Conservation (phyloP, 2,329 filamentous ascomycete genomes). For the Rosellinia necatrix region DNA sequence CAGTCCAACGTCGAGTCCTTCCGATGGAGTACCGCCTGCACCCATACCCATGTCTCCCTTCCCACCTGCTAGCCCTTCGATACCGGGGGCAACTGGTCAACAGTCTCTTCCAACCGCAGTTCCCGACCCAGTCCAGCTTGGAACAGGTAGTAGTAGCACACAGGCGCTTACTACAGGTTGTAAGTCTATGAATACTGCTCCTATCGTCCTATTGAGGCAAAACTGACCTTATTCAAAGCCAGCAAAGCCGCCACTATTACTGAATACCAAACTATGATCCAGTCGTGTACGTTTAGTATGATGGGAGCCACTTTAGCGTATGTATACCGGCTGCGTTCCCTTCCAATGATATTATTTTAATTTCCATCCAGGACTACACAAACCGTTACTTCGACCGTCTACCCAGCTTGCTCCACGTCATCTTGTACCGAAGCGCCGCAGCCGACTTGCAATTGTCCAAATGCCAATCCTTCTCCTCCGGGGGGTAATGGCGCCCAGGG, state of each 20-base stretch:
- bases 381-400: constrained; percentile 25
- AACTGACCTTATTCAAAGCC: constrained; percentile 19
- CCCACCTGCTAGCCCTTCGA: constrained; percentile 1
- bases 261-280: constrained; percentile 15
- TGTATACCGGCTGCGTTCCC: background rate
- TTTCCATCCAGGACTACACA: background rate
- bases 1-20: too few species aligned
- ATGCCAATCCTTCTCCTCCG: constrained; percentile 18
- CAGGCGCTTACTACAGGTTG: constrained; percentile 21
- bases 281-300: constrained; percentile 7
- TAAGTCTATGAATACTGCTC: constrained; percentile 18
- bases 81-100: background rate
- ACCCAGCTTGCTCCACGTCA: constrained; percentile 26
- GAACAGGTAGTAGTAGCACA: constrained; percentile 2
- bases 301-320: constrained; percentile 2
- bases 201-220: background rate
- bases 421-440: constrained; percentile 21
- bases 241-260: constrained; percentile 26
- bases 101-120: background rate
- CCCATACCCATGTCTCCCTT: background rate
- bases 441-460: constrained; percentile 31
- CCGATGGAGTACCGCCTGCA: background rate
- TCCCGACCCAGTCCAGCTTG: constrained; percentile 11
- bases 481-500: constrained; percentile 30
- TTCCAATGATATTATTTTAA: constrained; percentile 4